These are phyloP conservation scores for Barnettozyma botsteinii DNA, from an alignment of 805 yeast species.

Conservation along the genomic window DNA sequence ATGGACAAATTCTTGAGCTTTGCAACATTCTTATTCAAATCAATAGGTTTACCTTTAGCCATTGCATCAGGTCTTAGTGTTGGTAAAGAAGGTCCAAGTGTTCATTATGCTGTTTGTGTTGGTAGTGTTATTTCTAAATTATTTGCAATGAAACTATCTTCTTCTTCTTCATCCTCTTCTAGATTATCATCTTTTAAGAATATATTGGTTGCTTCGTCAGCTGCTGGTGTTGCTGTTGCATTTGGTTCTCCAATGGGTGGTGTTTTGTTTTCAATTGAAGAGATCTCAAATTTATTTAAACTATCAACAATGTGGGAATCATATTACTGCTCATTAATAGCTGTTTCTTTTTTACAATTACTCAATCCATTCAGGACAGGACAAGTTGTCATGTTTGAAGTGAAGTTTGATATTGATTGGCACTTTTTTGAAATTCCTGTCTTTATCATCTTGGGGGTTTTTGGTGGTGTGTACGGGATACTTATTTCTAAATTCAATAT, in stretches of 20 bases:
- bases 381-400: slow-evolving; percentile 88
- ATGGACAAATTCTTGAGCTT: slow-evolving; percentile 71
- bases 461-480: slow-evolving; percentile 90
- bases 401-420: slow-evolving; percentile 85
- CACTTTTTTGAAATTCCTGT: slow-evolving; percentile 78
- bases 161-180: slow-evolving; percentile 4
- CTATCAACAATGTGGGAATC: slow-evolving; percentile 84
- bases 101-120: slow-evolving; percentile 96
- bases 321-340: slow-evolving; percentile 84
- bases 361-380: slow-evolving; percentile 94
- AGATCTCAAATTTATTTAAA: slow-evolving; percentile 70
- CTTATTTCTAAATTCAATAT: slow-evolving; percentile 70
- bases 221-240: slow-evolving; percentile 98
- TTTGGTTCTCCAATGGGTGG: slow-evolving; percentile 98
- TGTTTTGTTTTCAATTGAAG: slow-evolving; percentile 88
- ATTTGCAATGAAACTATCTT: slow-evolving; percentile 16
- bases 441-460: slow-evolving; percentile 71
- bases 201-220: slow-evolving; percentile 77
- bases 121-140: slow-evolving; percentile 41
- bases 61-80: slow-evolving; percentile 90
- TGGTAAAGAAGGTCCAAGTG: slow-evolving; percentile 98
- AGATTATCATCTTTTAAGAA: slow-evolving; percentile 18
- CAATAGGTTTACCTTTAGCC: slow-evolving; percentile 79
- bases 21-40: slow-evolving; percentile 67
- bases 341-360: slow-evolving; percentile 72